Evolutionary conservation across 2,329 filamentous ascomycete species (phyloP).

Genomic region (Diaporthe citriasiana): DNA sequence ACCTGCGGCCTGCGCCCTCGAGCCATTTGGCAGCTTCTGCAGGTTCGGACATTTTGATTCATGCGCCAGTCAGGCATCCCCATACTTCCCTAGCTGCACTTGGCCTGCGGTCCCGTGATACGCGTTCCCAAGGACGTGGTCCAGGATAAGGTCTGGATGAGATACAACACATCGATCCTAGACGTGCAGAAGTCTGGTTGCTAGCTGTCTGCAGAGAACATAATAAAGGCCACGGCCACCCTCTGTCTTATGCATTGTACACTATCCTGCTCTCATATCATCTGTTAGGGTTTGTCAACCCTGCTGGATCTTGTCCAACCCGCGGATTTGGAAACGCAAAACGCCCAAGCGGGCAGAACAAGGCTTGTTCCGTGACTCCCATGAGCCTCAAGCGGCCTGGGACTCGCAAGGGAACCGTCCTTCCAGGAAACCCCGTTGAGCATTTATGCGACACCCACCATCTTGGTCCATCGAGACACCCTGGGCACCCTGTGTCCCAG

Average conservation of each 20-base stretch:
- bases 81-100: slow-evolving; percentile 25
- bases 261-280: neutral
- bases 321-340: slow-evolving; percentile 18
- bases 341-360: slow-evolving; percentile 8
- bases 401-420: neutral
- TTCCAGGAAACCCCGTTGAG: slow-evolving; percentile 3
- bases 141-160: neutral
- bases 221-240: neutral
- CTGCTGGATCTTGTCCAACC: neutral
- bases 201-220: neutral
- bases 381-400: slow-evolving; percentile 10
- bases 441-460: slow-evolving; percentile 10
- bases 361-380: slow-evolving; percentile 10
- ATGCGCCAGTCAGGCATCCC: slow-evolving; percentile 19
- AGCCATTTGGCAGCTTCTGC: slow-evolving; percentile 7
- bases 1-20: neutral
- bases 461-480: neutral
- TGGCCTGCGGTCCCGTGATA: slow-evolving; percentile 27
- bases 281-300: slow-evolving; percentile 1
- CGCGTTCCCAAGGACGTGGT: neutral
- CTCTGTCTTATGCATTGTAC: neutral
- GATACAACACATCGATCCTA: neutral
- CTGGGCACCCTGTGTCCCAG: neutral
- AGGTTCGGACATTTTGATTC: slow-evolving; percentile 29
- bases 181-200: neutral